Evolutionary conservation across 768 basidiomycete genomes (phyloP).

Genomic region (Naganishia onofrii): DNA sequence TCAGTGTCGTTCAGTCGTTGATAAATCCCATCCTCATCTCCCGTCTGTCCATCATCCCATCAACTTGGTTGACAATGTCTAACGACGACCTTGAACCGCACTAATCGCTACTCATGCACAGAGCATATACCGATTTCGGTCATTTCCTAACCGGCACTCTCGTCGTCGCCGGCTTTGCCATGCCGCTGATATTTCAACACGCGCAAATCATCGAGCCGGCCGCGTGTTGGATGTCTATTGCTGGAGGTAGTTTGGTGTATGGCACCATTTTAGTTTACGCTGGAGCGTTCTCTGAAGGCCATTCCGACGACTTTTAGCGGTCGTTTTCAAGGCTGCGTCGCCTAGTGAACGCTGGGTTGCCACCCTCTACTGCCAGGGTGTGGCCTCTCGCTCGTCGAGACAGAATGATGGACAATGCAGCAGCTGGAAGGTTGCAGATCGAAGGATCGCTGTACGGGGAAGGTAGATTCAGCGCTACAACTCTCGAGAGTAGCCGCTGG

Average conservation of each 20-base stretch:
- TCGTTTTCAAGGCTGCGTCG: neutral
- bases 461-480: neutral
- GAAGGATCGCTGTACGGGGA: neutral
- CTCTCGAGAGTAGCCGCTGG: neutral
- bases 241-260: slow-evolving; percentile 89
- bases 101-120: slow-evolving; percentile 11
- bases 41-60: neutral
- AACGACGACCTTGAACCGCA: neutral
- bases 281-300: slow-evolving; percentile 22
- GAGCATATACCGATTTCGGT: slow-evolving; percentile 71
- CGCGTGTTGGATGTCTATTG: slow-evolving; percentile 90
- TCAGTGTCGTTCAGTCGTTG: neutral
- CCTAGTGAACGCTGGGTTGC: neutral
- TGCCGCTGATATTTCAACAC: slow-evolving; percentile 88
- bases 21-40: neutral
- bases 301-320: slow-evolving; percentile 25
- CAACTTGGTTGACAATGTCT: neutral
- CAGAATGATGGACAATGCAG: neutral
- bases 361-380: neutral
- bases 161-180: slow-evolving; percentile 87
- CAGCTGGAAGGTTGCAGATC: neutral
- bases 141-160: slow-evolving; percentile 87
- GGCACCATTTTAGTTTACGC: slow-evolving; percentile 80
- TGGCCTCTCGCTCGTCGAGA: neutral
- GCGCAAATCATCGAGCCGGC: slow-evolving; percentile 77